A percentile compares a stretch with the other conserved stretches of the same genome.
Evolutionary conservation across 2,329 filamentous ascomycete genomes (phyloP).

Genomic region (Pseudocercospora fijiensis): DNA sequence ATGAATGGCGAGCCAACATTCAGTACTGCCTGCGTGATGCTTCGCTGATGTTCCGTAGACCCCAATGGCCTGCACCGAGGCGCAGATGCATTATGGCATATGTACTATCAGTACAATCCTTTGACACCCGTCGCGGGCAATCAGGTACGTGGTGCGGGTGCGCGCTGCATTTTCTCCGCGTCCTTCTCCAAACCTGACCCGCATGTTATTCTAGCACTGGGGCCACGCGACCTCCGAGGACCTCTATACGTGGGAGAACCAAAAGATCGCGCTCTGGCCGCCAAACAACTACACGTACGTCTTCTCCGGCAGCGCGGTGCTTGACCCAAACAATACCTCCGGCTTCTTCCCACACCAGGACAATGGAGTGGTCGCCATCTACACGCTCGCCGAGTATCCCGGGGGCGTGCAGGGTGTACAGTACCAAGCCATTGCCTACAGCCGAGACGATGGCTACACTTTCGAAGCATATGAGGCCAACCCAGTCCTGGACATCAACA

Average conservation of each 20-base stretch:
- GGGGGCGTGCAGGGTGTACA: conserved; percentile 42
- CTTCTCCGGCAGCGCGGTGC: conserved; percentile 57
- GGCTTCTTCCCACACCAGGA: conserved; percentile 62
- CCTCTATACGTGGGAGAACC: conserved; percentile 64
- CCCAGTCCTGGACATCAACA: conserved; percentile 58
- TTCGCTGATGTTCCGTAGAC: conserved; percentile 49
- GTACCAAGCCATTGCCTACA: conserved; percentile 63
- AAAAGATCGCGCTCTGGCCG: conserved; percentile 62
- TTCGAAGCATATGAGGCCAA: conserved; percentile 61
- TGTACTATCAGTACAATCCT: conserved; percentile 66
- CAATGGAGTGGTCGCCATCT: conserved; percentile 64
- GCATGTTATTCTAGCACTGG: conserved; percentile 61
- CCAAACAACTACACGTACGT: conserved; percentile 55
- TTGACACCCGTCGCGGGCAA: conserved; percentile 44
- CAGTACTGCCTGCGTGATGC: background rate
- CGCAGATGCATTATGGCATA: conserved; percentile 58
- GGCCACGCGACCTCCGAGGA: conserved; percentile 64
- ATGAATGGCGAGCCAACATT: conserved; percentile 47
- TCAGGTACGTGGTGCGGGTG: conserved; percentile 6
- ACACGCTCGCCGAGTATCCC: conserved; percentile 48
- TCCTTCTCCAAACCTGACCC: background rate
- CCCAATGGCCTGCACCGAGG: conserved; percentile 65
- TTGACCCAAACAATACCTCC: conserved; percentile 64
- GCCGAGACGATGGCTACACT: conserved; percentile 60
- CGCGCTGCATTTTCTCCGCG: background rate